Conservation (phyloP, 805 yeast species). For the Hanseniaspora lachancei region DNA sequence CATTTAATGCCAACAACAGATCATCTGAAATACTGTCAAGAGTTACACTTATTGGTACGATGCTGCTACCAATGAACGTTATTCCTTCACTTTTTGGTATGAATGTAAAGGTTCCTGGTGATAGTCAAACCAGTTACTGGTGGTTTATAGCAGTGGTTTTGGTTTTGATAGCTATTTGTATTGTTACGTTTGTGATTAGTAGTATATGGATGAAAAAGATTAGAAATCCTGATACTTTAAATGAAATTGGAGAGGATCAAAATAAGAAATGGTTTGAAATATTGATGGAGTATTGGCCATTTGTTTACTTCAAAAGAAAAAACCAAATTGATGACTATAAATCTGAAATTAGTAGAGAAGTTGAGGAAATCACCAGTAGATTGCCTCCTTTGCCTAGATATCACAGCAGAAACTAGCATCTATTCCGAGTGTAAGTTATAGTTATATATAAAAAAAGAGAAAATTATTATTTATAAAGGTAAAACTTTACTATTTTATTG, state of each 20-base stretch:
- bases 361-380: slow-evolving; percentile 12
- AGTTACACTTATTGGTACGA: slow-evolving; percentile 81
- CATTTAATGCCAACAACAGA: slow-evolving; percentile 70
- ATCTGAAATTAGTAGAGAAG: slow-evolving; percentile 11
- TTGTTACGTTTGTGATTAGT: slow-evolving; percentile 31
- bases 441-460: background rate
- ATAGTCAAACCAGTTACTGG: slow-evolving; percentile 28
- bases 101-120: slow-evolving; percentile 85
- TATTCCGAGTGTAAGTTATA: slow-evolving; percentile 14
- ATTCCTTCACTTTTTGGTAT: slow-evolving; percentile 89
- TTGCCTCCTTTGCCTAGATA: slow-evolving; percentile 14
- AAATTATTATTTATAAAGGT: background rate
- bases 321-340: slow-evolving; percentile 14
- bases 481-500: too few species aligned
- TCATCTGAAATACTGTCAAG: slow-evolving; percentile 79
- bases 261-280: slow-evolving; percentile 9
- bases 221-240: slow-evolving; percentile 25
- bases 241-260: slow-evolving; percentile 24
- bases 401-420: slow-evolving; percentile 16
- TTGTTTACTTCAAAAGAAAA: slow-evolving; percentile 21
- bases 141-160: slow-evolving; percentile 67
- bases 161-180: slow-evolving; percentile 33
- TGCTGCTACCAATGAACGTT: slow-evolving; percentile 77
- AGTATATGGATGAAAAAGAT: slow-evolving; percentile 30
- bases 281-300: slow-evolving; percentile 13